Evolutionary conservation across 805 yeast species (phyloP).

Genomic region (Saturnispora zaruensis): DNA sequence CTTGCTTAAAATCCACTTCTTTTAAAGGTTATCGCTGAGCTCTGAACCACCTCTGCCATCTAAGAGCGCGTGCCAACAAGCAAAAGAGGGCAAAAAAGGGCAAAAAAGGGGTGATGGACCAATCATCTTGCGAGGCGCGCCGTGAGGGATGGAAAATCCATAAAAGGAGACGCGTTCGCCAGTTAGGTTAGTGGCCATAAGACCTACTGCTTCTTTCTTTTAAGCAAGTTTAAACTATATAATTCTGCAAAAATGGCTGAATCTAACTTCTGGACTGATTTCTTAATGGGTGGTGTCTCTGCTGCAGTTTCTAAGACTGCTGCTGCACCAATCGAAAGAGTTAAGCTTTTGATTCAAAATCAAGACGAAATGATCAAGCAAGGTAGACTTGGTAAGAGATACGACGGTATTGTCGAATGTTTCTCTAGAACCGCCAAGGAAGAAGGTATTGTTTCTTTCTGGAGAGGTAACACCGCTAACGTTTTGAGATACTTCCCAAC

Average conservation of each 20-base stretch:
- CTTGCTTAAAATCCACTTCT: too few species aligned
- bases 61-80: not conserved
- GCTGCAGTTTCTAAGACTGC: conserved; percentile 98
- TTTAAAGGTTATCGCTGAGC: not conserved
- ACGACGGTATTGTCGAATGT: conserved; percentile 89
- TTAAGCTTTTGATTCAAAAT: conserved; percentile 91
- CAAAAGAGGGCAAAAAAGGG: not conserved
- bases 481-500: conserved; percentile 99
- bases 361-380: conserved; percentile 98
- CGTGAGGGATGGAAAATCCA: not conserved
- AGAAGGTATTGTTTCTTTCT: conserved; percentile 89
- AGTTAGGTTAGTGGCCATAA: not conserved
- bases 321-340: conserved; percentile 97
- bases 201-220: conserved; percentile 11
- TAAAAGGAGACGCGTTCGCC: conserved; percentile 3
- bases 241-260: conserved; percentile 17
- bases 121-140: not conserved
- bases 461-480: conserved; percentile 99
- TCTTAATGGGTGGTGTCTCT: conserved; percentile 98
- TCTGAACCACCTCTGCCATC: too few species aligned
- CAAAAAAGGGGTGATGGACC: not conserved
- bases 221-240: conserved; percentile 8
- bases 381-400: conserved; percentile 82
- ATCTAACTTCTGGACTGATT: conserved; percentile 51
- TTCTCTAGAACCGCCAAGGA: conserved; percentile 90